Base-by-base conservation (phyloP, 169 alveolate genomes). In the Plasmodium vivax region DNA sequence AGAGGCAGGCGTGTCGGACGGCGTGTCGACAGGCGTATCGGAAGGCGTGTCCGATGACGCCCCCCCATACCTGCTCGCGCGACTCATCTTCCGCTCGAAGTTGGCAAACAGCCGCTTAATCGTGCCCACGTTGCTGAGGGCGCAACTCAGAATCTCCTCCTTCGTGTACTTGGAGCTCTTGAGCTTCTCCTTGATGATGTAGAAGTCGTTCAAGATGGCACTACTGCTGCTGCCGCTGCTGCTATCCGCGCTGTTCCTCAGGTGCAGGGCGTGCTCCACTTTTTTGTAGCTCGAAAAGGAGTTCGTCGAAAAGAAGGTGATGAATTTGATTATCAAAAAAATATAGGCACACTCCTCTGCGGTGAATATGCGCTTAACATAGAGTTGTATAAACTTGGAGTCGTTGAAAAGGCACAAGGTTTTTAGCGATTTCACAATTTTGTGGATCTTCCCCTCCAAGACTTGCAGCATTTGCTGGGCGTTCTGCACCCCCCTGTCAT, bases 81-180 rank as follows among this genome's bases (percentile, higher is more conserved):
- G 5, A 23, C 72, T 73, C 73, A 84, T 43, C 14, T 87, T 87
- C 68, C 54, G 75, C 43, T 87, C 93, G 56, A 87, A 87, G 56
- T 87, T 87, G 3, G 73, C 51, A 16, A 87, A 87, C n/a, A 87
- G 56, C 23, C 56, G 71, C n/a, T 87, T 87, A 32, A 87, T 87
- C 30, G 93, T 87, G 43, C 30, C 77, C 2, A 56, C 82, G 38
- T 87, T 87, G 71, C 82, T 75, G 0, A 71, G 54, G 68, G 93
- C 93, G 77, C 93, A 87, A 12, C 73, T 87, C 43, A 87, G 71
- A 34, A 87, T 87, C 68, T 87, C 93, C 9, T 87, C 87, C 32
- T 87, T 87, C 5, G 93, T 87, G 71, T 87, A 87, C 71, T 87
- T 87, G 12, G 93, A 87, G 68, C 93, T 87, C 73, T 87, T 87